These are phyloP conservation scores for Persicaria maculosa DNA, from an alignment of 148 eudicot genomes.

Conservation along the genomic window DNA sequence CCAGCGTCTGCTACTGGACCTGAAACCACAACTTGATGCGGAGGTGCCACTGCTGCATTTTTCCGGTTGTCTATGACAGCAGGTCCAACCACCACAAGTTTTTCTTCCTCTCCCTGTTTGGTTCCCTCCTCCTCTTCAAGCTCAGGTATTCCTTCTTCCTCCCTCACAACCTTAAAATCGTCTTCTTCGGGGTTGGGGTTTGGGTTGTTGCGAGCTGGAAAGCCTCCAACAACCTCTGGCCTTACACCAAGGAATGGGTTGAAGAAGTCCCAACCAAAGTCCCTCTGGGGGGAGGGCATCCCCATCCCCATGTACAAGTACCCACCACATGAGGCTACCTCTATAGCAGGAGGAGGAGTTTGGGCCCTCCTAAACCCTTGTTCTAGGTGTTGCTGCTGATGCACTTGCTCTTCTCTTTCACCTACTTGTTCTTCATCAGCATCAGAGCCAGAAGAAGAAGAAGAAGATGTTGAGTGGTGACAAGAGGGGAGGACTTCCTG, in stretches of 20 bases:
- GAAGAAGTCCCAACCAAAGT: slow-evolving; percentile 95
- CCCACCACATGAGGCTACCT: slow-evolving; percentile 20
- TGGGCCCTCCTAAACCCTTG: too few species aligned
- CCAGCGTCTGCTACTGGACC: slow-evolving; percentile 26
- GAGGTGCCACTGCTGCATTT: too few species aligned
- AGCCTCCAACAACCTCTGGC: slow-evolving; percentile 39
- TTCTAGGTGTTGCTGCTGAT: neutral
- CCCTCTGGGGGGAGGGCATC: slow-evolving; percentile 68
- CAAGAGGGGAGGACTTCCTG: slow-evolving; percentile 29
- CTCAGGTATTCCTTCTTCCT: slow-evolving; percentile 74
- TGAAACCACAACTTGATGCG: slow-evolving; percentile 28
- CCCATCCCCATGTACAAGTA: slow-evolving; percentile 11
- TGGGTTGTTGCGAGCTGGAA: slow-evolving; percentile 11
- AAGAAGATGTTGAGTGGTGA: slow-evolving; percentile 1
- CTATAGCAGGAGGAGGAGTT: neutral
- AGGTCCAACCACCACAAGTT: neutral
- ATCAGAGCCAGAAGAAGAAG: slow-evolving; percentile 19
- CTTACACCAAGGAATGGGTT: slow-evolving; percentile 65
- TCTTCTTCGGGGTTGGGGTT: slow-evolving; percentile 37
- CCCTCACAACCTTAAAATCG: slow-evolving; percentile 58
- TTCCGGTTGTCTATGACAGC: too few species aligned
- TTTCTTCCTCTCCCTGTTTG: slow-evolving; percentile 12
- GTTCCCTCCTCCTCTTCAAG: slow-evolving; percentile 51
- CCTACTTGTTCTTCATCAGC: slow-evolving; percentile 27
- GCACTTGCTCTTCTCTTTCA: slow-evolving; percentile 10